phyloP scores from a whole-genome alignment of 306 rosid species.

The Cucurbita pepo region DNA sequence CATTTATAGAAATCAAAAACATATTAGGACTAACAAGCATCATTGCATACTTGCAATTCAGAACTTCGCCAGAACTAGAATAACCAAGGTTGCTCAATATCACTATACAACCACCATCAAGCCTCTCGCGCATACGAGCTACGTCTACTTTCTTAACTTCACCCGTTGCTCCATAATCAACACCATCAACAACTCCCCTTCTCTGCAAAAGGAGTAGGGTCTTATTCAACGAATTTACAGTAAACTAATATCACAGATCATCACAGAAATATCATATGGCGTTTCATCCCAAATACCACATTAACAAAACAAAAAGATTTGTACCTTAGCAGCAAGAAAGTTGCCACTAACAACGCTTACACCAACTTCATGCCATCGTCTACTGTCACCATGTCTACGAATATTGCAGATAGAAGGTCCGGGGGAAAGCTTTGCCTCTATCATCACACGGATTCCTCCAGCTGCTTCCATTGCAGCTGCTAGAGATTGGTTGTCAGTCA shows the following conservation, averaged over 20 bases:
- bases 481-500: slow-evolving; percentile 61
- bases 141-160: slow-evolving; percentile 85
- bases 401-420: slow-evolving; percentile 89
- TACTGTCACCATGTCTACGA: slow-evolving; percentile 85
- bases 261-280: background rate
- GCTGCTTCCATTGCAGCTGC: slow-evolving; percentile 92
- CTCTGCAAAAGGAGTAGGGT: slow-evolving; percentile 39
- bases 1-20: background rate
- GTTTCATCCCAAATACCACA: background rate
- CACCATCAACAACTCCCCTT: slow-evolving; percentile 77
- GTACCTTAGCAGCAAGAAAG: slow-evolving; percentile 92
- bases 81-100: slow-evolving; percentile 88
- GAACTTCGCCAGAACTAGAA: slow-evolving; percentile 92
- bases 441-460: slow-evolving; percentile 63
- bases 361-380: slow-evolving; percentile 88
- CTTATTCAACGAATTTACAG: slow-evolving; percentile 2
- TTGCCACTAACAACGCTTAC: slow-evolving; percentile 95
- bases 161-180: slow-evolving; percentile 95
- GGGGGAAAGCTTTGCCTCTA: slow-evolving; percentile 92
- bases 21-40: background rate
- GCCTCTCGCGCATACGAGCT: slow-evolving; percentile 83
- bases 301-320: slow-evolving; percentile 5
- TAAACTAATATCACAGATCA: background rate
- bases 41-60: slow-evolving; percentile 92
- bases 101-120: slow-evolving; percentile 85